These are phyloP conservation scores for Periglandula ipomoeae DNA, from an alignment of 2,329 filamentous ascomycete genomes.

Conservation along the genomic window DNA sequence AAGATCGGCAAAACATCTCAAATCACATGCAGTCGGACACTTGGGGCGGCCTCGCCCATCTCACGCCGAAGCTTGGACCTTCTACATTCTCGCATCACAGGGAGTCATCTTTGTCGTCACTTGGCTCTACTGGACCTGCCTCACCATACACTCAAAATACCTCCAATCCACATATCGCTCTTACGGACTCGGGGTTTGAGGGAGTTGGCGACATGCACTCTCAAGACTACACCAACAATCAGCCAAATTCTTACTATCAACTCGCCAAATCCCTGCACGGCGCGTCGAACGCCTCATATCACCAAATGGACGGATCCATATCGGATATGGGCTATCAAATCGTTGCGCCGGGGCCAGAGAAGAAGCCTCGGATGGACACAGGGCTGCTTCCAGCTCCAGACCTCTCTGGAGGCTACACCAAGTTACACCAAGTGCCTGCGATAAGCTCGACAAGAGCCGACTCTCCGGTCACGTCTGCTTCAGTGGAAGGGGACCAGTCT, in stretches of 20 bases:
- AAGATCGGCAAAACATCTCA: slow-evolving; percentile 1
- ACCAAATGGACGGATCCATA: slow-evolving; percentile 27
- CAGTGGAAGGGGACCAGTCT: slow-evolving; percentile 38
- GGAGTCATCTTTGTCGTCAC: slow-evolving; percentile 51
- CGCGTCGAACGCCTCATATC: slow-evolving; percentile 31
- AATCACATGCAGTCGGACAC: slow-evolving; percentile 33
- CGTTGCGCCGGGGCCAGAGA: slow-evolving; percentile 25
- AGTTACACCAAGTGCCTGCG: slow-evolving; percentile 46
- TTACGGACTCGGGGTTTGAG: slow-evolving; percentile 40
- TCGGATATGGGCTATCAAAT: slow-evolving; percentile 32
- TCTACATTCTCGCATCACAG: slow-evolving; percentile 37
- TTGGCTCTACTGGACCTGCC: slow-evolving; percentile 50
- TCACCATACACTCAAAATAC: slow-evolving; percentile 48
- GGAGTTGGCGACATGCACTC: slow-evolving; percentile 33
- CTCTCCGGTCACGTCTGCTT: slow-evolving; percentile 49
- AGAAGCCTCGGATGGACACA: slow-evolving; percentile 31
- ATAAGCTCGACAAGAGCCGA: slow-evolving; percentile 49
- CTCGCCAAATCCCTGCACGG: slow-evolving; percentile 34
- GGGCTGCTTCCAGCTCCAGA: slow-evolving; percentile 38
- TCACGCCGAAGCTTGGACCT: slow-evolving; percentile 27
- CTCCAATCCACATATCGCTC: slow-evolving; percentile 49
- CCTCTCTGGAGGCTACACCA: slow-evolving; percentile 28
- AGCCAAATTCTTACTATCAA: slow-evolving; percentile 34
- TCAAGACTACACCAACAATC: slow-evolving; percentile 13
- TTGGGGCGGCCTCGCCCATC: slow-evolving; percentile 29